Percentiles rank a stretch among this genome's conserved stretches.
These are phyloP conservation scores for Onygenales sp. DNA, from an alignment of 2,329 filamentous ascomycete genomes.

Conservation along the genomic window DNA sequence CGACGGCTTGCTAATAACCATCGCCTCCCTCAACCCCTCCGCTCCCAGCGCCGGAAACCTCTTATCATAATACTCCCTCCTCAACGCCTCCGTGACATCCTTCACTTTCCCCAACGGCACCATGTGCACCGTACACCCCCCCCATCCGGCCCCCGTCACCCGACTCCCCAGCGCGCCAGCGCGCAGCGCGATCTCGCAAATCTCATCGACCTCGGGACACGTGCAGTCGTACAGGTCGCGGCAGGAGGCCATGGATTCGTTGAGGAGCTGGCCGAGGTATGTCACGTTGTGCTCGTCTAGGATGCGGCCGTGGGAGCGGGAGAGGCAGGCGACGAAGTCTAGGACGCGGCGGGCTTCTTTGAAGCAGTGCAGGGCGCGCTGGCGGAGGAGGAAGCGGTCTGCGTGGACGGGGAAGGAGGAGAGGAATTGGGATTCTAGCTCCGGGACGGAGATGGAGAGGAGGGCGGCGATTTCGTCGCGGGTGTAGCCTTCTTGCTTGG, in stretches of 20 bases:
- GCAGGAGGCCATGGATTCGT: slow-evolving; percentile 81
- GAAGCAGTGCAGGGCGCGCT: slow-evolving; percentile 85
- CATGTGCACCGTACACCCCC: slow-evolving; percentile 89
- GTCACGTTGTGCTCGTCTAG: slow-evolving; percentile 57
- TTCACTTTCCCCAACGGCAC: slow-evolving; percentile 76
- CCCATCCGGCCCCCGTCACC: slow-evolving; percentile 91
- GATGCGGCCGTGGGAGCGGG: slow-evolving; percentile 35
- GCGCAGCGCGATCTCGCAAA: slow-evolving; percentile 68
- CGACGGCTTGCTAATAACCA: slow-evolving; percentile 76
- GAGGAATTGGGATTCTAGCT: slow-evolving; percentile 70
- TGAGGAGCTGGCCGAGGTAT: slow-evolving; percentile 72
- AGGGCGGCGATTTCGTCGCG: slow-evolving; percentile 70
- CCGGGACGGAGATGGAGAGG: slow-evolving; percentile 58
- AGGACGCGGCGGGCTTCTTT: slow-evolving; percentile 79
- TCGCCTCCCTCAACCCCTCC: slow-evolving; percentile 66
- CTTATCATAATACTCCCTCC: slow-evolving; percentile 72
- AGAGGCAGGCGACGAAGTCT: slow-evolving; percentile 70
- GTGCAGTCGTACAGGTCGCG: slow-evolving; percentile 83
- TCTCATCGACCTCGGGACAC: slow-evolving; percentile 80
- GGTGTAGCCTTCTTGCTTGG: slow-evolving; percentile 75
- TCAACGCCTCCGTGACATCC: slow-evolving; percentile 65
- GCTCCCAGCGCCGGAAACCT: slow-evolving; percentile 56
- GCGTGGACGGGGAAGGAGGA: slow-evolving; percentile 83
- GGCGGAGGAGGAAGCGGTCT: slow-evolving; percentile 75
- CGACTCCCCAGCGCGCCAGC: slow-evolving; percentile 78